phyloP scores from a whole-genome alignment of 106 monocot species.

The Hemerocallis citrina region DNA sequence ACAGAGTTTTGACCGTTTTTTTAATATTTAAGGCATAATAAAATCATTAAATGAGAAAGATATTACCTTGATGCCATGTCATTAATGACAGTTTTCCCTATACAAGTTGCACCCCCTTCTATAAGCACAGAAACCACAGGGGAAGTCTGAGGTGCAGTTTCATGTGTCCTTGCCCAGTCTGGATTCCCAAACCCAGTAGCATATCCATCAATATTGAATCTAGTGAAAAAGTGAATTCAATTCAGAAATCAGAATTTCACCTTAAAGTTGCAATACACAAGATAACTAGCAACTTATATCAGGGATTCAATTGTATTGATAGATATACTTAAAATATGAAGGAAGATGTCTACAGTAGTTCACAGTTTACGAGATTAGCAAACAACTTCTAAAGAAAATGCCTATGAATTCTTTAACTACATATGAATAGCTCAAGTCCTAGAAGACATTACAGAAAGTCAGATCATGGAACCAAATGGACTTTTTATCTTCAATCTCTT shows the following conservation, averaged over 20 bases:
- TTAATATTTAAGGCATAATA: too few relatives aligned
- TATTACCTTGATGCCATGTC: slow-evolving; percentile 80
- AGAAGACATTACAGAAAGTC: too few relatives aligned
- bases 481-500: too few relatives aligned
- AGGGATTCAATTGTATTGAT: background rate
- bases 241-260: background rate
- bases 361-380: too few relatives aligned
- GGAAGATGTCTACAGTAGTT: background rate
- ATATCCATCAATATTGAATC: slow-evolving; percentile 71
- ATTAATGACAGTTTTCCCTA: slow-evolving; percentile 89
- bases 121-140: slow-evolving; percentile 49
- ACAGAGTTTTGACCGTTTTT: too few relatives aligned
- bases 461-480: too few relatives aligned
- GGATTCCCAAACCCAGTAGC: slow-evolving; percentile 84
- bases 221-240: slow-evolving; percentile 12
- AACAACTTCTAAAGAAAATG: too few relatives aligned
- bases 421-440: too few relatives aligned
- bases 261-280: background rate
- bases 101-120: slow-evolving; percentile 70
- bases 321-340: background rate
- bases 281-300: background rate
- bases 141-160: slow-evolving; percentile 44
- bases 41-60: too few relatives aligned
- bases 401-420: too few relatives aligned
- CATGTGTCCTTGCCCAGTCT: slow-evolving; percentile 74